phyloP scores from a whole-genome alignment of 2,329 filamentous ascomycete species.

The Ophiocordyceps robertsii region DNA sequence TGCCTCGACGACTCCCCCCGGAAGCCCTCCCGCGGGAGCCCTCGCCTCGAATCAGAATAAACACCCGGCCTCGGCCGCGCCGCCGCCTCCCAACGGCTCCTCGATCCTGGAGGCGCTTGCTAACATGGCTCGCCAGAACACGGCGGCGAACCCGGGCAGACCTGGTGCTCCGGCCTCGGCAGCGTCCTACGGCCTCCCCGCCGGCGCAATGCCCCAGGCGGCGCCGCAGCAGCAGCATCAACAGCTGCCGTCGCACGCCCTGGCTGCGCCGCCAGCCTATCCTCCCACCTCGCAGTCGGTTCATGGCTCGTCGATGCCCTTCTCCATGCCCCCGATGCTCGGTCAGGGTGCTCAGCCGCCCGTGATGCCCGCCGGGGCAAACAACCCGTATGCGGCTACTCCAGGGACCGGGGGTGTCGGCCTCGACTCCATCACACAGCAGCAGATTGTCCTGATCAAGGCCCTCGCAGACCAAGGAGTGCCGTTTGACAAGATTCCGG shows the following conservation, averaged over 20 bases:
- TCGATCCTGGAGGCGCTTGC: conserved; percentile 69
- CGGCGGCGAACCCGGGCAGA: conserved; percentile 27
- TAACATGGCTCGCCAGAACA: conserved; percentile 67
- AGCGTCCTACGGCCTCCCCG: conserved; percentile 25
- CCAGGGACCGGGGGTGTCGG: conserved; percentile 19
- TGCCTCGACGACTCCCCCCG: conserved; percentile 57
- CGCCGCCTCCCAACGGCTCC: conserved; percentile 28
- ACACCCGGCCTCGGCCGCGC: conserved; percentile 23
- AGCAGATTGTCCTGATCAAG: conserved; percentile 64
- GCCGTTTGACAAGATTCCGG: conserved; percentile 61
- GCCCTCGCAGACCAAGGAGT: conserved; percentile 63
- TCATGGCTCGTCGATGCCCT: conserved; percentile 39
- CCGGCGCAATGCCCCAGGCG: conserved; percentile 17
- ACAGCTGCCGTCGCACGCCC: conserved; percentile 13
- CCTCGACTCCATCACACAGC: conserved; percentile 44
- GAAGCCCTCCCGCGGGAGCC: conserved; percentile 39
- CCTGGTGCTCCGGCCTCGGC: conserved; percentile 25
- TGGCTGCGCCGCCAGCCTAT: conserved; percentile 17
- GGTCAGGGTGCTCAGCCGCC: conserved; percentile 19
- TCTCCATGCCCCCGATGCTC: conserved; percentile 19
- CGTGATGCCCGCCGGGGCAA: conserved; percentile 8
- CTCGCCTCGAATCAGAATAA: conserved; percentile 23
- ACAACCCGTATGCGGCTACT: conserved; percentile 17
- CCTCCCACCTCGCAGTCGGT: conserved; percentile 40
- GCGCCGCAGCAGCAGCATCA: conserved; percentile 14